phyloP scores from a whole-genome alignment of 108 stramenopile genomes.

The Fragilariopsis cylindrus region DNA sequence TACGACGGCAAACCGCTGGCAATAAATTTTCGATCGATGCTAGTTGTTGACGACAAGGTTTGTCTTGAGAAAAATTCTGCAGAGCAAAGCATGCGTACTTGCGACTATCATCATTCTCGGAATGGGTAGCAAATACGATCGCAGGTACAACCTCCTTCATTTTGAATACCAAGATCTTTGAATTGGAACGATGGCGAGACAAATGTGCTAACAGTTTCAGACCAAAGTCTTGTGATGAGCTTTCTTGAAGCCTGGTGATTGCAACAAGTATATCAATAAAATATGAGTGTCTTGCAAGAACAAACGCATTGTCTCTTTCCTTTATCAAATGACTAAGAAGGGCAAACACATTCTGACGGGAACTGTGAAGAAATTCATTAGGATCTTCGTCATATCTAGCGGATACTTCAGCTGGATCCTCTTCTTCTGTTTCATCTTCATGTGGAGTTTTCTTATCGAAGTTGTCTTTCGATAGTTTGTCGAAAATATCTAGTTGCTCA shows the following conservation, averaged over 20 bases:
- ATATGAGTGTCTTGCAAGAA: conserved; percentile 46
- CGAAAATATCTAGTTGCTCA: background rate
- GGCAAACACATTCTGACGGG: conserved; percentile 71
- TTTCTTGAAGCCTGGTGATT: conserved; percentile 59
- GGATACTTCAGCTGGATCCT: conserved; percentile 24
- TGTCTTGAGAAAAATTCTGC: conserved; percentile 81
- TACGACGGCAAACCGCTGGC: conserved; percentile 44
- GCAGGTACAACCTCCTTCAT: conserved; percentile 50
- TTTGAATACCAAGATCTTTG: conserved; percentile 68
- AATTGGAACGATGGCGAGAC: conserved; percentile 73
- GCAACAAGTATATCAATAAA: conserved; percentile 51
- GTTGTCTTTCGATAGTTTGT: too few species aligned
- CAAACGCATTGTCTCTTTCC: conserved; percentile 77
- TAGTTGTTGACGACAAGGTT: conserved; percentile 67
- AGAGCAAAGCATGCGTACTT: conserved; percentile 69
- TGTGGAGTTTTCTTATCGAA: background rate
- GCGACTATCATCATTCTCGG: conserved; percentile 51
- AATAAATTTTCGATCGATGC: conserved; percentile 58
- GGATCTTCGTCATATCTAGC: conserved; percentile 63
- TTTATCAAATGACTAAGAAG: conserved; percentile 65
- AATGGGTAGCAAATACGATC: conserved; percentile 59
- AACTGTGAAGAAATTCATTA: conserved; percentile 51
- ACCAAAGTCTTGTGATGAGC: conserved; percentile 65
- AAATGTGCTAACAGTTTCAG: conserved; percentile 65
- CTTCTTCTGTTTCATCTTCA: conserved; percentile 18